Conservation (phyloP, 2,329 filamentous ascomycete genomes). For the Phaeoacremonium minimum region DNA sequence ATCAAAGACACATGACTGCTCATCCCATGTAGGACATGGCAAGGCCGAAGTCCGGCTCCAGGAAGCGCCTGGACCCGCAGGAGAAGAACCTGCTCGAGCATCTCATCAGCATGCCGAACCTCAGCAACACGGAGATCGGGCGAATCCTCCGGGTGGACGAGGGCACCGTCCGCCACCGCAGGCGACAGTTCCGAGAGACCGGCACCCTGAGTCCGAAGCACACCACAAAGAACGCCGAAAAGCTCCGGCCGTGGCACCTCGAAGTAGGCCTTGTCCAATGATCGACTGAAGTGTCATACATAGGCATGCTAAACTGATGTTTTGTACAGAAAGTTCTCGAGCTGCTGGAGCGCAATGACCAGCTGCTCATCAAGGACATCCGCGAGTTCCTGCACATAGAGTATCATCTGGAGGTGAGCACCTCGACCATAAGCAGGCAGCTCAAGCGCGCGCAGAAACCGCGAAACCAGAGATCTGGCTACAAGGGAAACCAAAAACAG, state of each 20-base stretch:
- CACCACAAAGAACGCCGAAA: conserved; percentile 9
- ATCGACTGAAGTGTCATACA: not conserved
- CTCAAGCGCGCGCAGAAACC: conserved; percentile 7
- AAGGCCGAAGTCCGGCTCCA: conserved; percentile 7
- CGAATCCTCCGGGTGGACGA: conserved; percentile 10
- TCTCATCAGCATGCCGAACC: conserved; percentile 8
- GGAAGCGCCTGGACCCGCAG: conserved; percentile 10
- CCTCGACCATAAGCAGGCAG: conserved; percentile 9
- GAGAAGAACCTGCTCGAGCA: conserved; percentile 10
- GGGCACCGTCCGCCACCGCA: conserved; percentile 8
- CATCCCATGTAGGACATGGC: no score
- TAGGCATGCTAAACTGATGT: not conserved
- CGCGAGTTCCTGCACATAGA: conserved; percentile 7
- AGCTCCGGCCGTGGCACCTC: conserved; percentile 9
- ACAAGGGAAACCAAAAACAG: conserved; percentile 10
- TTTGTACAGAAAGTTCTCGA: conserved; percentile 7
- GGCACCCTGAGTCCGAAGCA: conserved; percentile 9
- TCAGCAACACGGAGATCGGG: conserved; percentile 10
- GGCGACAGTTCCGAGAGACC: conserved; percentile 8
- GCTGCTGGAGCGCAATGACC: conserved; percentile 8
- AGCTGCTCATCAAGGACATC: conserved; percentile 8
- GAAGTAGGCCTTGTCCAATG: conserved; percentile 5
- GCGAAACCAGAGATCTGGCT: conserved; percentile 7
- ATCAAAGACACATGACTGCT: no score
- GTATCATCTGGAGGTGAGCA: conserved; percentile 8